A percentile compares a stretch with the other conserved stretches of the same genome.
These are phyloP conservation scores for Pseudogymnoascus destructans DNA, from an alignment of 2,329 filamentous ascomycete genomes.

Conservation along the genomic window DNA sequence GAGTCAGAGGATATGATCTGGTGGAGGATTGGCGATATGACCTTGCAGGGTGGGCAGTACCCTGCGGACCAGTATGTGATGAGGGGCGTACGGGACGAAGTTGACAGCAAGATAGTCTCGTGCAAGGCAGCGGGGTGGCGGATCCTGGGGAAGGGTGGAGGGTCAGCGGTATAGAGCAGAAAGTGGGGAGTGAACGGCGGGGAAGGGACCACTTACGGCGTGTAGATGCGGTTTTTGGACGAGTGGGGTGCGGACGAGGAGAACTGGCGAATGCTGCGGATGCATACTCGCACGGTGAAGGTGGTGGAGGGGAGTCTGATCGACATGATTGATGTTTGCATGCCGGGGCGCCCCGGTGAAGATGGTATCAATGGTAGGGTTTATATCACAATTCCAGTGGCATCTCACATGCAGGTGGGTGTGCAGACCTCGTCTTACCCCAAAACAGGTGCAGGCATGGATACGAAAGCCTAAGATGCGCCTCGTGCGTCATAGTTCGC, in stretches of 20 bases:
- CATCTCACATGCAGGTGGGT: conserved; percentile 4
- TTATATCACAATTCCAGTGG: not conserved
- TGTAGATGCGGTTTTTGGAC: conserved; percentile 31
- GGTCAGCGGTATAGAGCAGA: conserved; percentile 9
- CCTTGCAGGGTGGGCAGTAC: conserved; percentile 42
- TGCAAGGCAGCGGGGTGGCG: conserved; percentile 41
- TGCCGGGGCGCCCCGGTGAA: not conserved
- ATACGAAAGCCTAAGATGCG: not conserved
- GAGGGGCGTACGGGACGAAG: conserved; percentile 40
- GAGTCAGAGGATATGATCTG: conserved; percentile 32
- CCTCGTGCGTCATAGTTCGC: conserved; percentile 4
- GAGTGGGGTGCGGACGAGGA: conserved; percentile 12
- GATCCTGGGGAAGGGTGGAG: conserved; percentile 30
- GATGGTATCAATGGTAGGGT: not conserved
- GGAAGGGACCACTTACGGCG: conserved; percentile 26
- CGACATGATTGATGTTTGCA: not conserved
- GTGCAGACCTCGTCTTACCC: not conserved
- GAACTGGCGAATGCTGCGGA: conserved; percentile 5
- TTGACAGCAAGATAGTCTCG: conserved; percentile 42
- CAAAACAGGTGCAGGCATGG: not conserved
- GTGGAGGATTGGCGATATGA: conserved; percentile 36
- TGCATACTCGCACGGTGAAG: not conserved
- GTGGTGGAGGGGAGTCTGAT: not conserved
- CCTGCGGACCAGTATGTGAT: conserved; percentile 48
- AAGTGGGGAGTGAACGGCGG: conserved; percentile 9